Percentiles rank a stretch among this genome's conserved stretches.
These are phyloP conservation scores for Penicillium occitanis DNA, from an alignment of 2,329 filamentous ascomycete genomes.

Conservation along the genomic window DNA sequence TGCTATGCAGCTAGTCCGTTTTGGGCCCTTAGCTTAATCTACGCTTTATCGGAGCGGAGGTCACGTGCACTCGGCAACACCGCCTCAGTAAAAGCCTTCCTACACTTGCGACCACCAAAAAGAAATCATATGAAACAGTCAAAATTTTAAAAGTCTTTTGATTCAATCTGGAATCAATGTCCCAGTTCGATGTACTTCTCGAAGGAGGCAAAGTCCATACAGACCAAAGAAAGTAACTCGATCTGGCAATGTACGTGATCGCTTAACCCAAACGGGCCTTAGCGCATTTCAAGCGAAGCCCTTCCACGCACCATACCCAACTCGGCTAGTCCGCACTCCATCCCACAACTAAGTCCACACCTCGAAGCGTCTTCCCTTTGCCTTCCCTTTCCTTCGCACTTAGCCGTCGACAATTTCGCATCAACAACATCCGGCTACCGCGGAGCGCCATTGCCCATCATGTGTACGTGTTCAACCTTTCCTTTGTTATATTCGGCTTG, in stretches of 20 bases:
- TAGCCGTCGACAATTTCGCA: constrained; percentile 39
- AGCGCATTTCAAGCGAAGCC: constrained; percentile 39
- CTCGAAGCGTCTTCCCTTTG: constrained; percentile 25
- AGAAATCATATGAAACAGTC: not conserved
- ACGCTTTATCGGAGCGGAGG: not conserved
- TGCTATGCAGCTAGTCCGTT: constrained; percentile 10
- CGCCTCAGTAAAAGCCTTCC: too few species aligned
- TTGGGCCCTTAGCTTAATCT: not conserved
- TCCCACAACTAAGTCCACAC: constrained; percentile 42
- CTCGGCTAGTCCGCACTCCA: constrained; percentile 34
- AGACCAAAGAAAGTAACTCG: not conserved
- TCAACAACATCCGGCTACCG: constrained; percentile 34
- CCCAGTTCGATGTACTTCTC: not conserved
- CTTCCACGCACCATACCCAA: constrained; percentile 30
- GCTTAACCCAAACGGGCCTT: constrained; percentile 20
- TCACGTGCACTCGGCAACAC: constrained; percentile 6
- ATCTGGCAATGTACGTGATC: not conserved
- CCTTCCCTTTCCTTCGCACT: constrained; percentile 33
- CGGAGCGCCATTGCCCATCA: constrained; percentile 49
- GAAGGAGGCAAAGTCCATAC: not conserved
- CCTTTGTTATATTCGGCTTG: constrained; percentile 23
- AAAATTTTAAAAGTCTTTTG: not conserved
- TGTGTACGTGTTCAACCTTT: constrained; percentile 44
- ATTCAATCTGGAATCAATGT: not conserved
- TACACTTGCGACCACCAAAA: not conserved